Percentiles rank a stretch among this genome's conserved stretches.
These are phyloP conservation scores for Aspergillus fructus DNA, from an alignment of 2,329 filamentous ascomycete species.

Conservation along the genomic window DNA sequence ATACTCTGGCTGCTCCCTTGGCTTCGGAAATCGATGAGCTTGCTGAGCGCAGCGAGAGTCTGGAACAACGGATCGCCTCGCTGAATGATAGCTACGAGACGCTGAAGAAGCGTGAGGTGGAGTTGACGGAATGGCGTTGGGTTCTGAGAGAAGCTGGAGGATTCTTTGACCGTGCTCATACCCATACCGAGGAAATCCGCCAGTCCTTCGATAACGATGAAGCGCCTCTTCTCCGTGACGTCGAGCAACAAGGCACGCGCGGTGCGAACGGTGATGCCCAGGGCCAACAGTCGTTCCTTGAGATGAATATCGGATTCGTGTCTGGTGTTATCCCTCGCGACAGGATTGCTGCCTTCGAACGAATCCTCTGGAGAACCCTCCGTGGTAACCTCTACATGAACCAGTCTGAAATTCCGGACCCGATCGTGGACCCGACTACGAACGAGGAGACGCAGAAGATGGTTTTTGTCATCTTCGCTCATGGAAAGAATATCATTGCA, in stretches of 20 bases:
- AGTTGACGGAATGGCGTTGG: conserved; percentile 98
- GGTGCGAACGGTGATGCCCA: conserved; percentile 62
- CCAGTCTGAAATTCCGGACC: conserved; percentile 95
- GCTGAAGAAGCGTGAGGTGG: conserved; percentile 94
- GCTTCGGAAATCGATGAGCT: conserved; percentile 96
- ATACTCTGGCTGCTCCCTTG: conserved; percentile 81
- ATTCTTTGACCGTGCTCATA: conserved; percentile 95
- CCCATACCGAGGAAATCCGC: conserved; percentile 94
- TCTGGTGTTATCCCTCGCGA: conserved; percentile 93
- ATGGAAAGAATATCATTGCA: conserved; percentile 95
- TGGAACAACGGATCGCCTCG: conserved; percentile 87
- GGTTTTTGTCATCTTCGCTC: conserved; percentile 98
- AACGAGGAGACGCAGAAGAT: conserved; percentile 96
- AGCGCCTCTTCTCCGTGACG: conserved; percentile 86
- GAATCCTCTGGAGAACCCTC: conserved; percentile 94
- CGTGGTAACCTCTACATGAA: conserved; percentile 99
- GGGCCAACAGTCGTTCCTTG: conserved; percentile 85
- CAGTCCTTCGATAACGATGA: conserved; percentile 85
- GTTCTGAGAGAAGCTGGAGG: conserved; percentile 93
- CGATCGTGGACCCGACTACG: conserved; percentile 84
- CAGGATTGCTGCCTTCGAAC: conserved; percentile 90
- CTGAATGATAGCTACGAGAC: conserved; percentile 99
- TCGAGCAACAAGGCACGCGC: conserved; percentile 72
- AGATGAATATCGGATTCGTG: conserved; percentile 99
- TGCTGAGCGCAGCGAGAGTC: conserved; percentile 83